Evolutionary conservation across 1,284 basidiomycete species (phyloP), one percentile per base, ranked within the genome.

Genomic region (Hymenochaete sp.): DNA sequence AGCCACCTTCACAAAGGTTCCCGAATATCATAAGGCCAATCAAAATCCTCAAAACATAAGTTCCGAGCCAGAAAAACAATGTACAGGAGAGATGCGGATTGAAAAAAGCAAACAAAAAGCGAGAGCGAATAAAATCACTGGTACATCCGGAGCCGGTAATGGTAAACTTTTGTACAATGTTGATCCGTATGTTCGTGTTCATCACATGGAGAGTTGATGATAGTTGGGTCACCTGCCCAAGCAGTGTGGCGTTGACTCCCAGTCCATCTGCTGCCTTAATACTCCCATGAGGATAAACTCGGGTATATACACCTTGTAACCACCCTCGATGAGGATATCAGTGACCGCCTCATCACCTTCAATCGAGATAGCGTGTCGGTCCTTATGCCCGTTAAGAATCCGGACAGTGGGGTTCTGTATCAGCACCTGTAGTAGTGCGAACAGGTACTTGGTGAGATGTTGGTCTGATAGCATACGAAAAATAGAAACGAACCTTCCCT

Each of bases 201-300:
- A n/a, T n/a, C n/a, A n/a, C n/a, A n/a, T n/a, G n/a, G n/a, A n/a
- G n/a, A n/a, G n/a, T n/a, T n/a, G n/a, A n/a, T n/a, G n/a, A n/a
- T n/a, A n/a, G n/a, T n/a, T n/a, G n/a, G n/a, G n/a, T n/a, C n/a
- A n/a, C 25, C 38, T 44, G 32, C 41, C 47, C 42, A 49, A 26
- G 14, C 47, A 36, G 42, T 56, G 56, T 11, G 45, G 49, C 13
- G 47, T 56, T 43, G 69, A 67, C 16, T 79, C 70, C 76, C 76
- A 82, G 24, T 79, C 75, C 31, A 84, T 64, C 54, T 77, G 62
- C 58, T 88, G 85, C 49, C 65, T 72, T 56, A 87, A 59, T 2
- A 76, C 74, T 0, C 71, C 73, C 19, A 67, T 74, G 44, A 88
- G 59, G 6, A 89, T 60, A 14, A 88, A 62, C 58, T 88, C 84